Evolutionary conservation across 2,329 filamentous ascomycete genomes (phyloP), one percentile per base, ranked within the genome.

Genomic region (Proliferodiscus dingleyae): DNA sequence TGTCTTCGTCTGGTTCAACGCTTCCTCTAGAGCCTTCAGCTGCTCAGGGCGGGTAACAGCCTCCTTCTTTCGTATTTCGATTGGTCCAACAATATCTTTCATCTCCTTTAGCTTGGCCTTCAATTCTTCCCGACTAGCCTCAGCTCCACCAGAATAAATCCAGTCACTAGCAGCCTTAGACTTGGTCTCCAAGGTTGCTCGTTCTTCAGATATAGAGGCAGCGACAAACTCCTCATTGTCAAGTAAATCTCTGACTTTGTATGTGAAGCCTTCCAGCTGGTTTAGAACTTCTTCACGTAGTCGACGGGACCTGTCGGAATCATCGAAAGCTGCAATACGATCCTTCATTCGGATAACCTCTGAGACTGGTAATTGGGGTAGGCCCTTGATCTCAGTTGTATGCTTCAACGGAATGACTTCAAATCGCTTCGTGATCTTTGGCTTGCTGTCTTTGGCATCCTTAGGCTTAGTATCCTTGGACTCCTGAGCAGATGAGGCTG

Each of bases 261-360:
- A 98, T 11, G 91, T 95, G 66, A 86, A 97, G 10, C 78, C 84
- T 67, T 98, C 93, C n/a, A 98, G 80, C 54, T 87, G 85, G 68
- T 97, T 98, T 46, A 96, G 72, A 1, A 87, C 81, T 64, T 96
- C 91, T 64, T 96, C 90, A 24, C 90, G 81, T 47, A 81, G 72
- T 28, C 81, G 69, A 41, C 90, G 85, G 22, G 85, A 80, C 55
- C 78, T 79, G 67, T 98, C 93, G 2, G 91, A 95, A 21, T 78
- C 74, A 55, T 94, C 89, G 59, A 98, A 97, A 4, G 88, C 84
- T 59, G 81, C 77, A 34, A 98, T 78, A 36, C 88, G 84, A 56
- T 86, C 77, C 47, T 62, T 65, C 59, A 63, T 64, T 24, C 60
- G 54, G 10, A 45, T 52, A 6, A 63, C 51, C 32, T 64, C 62